phyloP scores from a whole-genome alignment of 169 alveolate genomes.

The Cryptosporidium xiaoi region DNA sequence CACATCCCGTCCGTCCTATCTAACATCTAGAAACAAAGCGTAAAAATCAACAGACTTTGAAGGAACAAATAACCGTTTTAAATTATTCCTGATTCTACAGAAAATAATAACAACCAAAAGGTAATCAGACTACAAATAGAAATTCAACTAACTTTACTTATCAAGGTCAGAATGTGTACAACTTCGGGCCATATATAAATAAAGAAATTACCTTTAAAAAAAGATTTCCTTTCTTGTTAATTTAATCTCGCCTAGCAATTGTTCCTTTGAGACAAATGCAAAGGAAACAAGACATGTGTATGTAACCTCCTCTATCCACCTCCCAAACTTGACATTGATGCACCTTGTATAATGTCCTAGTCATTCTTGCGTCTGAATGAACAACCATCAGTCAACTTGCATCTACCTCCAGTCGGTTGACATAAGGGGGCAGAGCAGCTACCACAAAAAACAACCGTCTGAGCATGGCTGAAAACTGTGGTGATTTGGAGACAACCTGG shows the following conservation, averaged over 20 bases:
- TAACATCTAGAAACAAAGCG: too few species aligned
- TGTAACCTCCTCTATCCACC: neutral
- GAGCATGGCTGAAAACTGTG: slow-evolving; percentile 95
- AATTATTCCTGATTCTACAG: too few species aligned
- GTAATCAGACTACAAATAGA: too few species aligned
- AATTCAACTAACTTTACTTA: neutral
- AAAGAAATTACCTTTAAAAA: neutral
- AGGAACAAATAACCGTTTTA: too few species aligned
- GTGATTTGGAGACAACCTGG: slow-evolving; percentile 95
- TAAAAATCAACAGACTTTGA: too few species aligned
- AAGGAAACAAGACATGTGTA: neutral
- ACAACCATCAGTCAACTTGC: slow-evolving; percentile 94
- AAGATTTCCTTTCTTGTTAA: neutral
- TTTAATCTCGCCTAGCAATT: neutral
- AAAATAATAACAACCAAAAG: too few species aligned
- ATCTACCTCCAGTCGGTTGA: slow-evolving; percentile 98
- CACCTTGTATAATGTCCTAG: slow-evolving; percentile 43
- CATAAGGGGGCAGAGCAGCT: slow-evolving; percentile 94
- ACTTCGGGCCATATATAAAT: neutral
- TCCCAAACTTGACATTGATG: neutral
- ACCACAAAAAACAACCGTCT: slow-evolving; percentile 92
- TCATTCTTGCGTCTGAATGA: slow-evolving; percentile 93
- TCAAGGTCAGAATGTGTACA: neutral
- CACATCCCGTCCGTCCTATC: too few species aligned
- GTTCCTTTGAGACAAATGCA: neutral